Percentiles rank a stretch among this genome's conserved stretches.
Conservation (phyloP, 202 grass and related monocot species). For the Setaria italica region DNA sequence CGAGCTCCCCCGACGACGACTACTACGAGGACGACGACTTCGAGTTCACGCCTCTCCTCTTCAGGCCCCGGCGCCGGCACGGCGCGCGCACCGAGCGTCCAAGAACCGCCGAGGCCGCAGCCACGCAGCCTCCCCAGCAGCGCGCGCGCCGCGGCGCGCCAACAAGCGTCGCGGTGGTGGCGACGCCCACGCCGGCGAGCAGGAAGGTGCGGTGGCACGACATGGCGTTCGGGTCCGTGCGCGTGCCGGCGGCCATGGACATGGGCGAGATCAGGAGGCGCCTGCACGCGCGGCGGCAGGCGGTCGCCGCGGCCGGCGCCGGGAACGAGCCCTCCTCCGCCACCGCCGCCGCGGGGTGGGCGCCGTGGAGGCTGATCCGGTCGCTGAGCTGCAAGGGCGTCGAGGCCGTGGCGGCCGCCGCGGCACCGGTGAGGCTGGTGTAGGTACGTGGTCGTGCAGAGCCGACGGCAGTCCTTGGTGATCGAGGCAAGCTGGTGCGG, state of each 20-base stretch:
- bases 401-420: constrained; percentile 61
- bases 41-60: constrained; percentile 59
- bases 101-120: background rate
- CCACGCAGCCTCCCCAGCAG: background rate
- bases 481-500: constrained; percentile 4
- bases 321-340: background rate
- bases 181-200: background rate
- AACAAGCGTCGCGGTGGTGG: background rate
- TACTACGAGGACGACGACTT: constrained; percentile 27
- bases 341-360: constrained; percentile 24
- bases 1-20: constrained; percentile 3
- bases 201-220: constrained; percentile 65
- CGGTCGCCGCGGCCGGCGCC: background rate
- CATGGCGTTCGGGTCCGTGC: constrained; percentile 64
- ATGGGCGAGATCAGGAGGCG: constrained; percentile 72
- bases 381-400: constrained; percentile 84
- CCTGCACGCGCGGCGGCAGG: constrained; percentile 45
- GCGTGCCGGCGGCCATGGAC: constrained; percentile 76
- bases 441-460: constrained; percentile 15
- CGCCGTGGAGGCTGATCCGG: constrained; percentile 68
- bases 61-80: background rate
- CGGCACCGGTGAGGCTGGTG: constrained; percentile 60
- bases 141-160: background rate
- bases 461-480: background rate
- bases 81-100: background rate